Base-by-base conservation (phyloP, 495 filamentous ascomycete genomes). In the Entonaema liquescens region DNA sequence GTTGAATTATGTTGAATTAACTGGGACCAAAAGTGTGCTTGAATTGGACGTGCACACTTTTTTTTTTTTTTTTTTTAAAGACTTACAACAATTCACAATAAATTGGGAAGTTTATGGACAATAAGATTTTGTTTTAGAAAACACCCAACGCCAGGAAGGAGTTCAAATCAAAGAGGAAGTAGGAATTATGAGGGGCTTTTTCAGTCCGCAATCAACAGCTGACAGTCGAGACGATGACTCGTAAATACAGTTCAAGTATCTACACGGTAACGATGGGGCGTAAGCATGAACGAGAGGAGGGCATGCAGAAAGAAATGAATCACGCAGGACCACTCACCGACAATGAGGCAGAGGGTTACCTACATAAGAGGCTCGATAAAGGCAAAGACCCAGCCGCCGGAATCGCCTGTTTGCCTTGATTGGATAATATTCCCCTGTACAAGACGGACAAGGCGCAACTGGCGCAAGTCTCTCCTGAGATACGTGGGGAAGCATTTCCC, bases 291-390 rank as follows among this genome's bases (percentile, higher is more conserved):
- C 40, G 52, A 29, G 50, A 40, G 56, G 55, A 64, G 54, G 29
- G 33, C 40, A 35, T 65, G 61, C 55, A 70, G 36, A 44, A 57
- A 57, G 33, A 50, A 50, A 61, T 47, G 49, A 61, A 50, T 21
- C 42, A 64, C 26, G 59, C 38, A 64, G 59, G 33, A 55, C 70
- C 59, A 72, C 49, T 68, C 70, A 68, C 70, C 65, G 70, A 72
- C 64, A 72, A 56, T 65, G 64, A 72, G 69, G 64, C 60, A 67
- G 64, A 58, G 38, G 40, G 44, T 63, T 54, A 47, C 55, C 36
- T 68, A 55, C 47, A 65, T 59, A 68, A 68, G 65, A 72, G 70
- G 55, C 61, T 72, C 65, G 56, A 68, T 53, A 35, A 44, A 25
- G 49, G 56, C n/a, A 68, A 68, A 65, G 40, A 61, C 60, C 65